Conservation (phyloP, 1,139 yeast species). For the Candida neerlandica region DNA sequence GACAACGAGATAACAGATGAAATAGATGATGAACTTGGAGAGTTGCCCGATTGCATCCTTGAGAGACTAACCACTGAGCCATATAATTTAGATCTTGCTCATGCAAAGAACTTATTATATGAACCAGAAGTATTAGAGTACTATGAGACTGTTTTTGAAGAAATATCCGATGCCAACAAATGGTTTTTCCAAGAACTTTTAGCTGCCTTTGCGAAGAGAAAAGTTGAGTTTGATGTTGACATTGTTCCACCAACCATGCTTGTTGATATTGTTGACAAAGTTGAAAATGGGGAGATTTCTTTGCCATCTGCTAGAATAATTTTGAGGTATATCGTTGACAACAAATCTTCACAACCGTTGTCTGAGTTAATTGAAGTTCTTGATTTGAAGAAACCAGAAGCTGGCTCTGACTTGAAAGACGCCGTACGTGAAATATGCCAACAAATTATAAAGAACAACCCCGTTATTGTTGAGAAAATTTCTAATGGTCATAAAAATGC, state of each 20-base stretch:
- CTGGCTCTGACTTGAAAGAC: constrained; percentile 33
- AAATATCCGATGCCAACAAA: constrained; percentile 53
- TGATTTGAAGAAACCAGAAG: constrained; percentile 50
- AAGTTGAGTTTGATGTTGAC: constrained; percentile 37
- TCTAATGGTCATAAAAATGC: constrained; percentile 62
- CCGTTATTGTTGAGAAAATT: constrained; percentile 59
- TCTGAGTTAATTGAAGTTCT: constrained; percentile 53
- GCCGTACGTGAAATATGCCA: constrained; percentile 56
- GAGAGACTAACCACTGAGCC: constrained; percentile 51
- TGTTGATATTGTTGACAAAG: constrained; percentile 28
- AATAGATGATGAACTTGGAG: constrained; percentile 51
- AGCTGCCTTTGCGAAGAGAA: constrained; percentile 64
- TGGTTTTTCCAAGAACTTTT: constrained; percentile 85
- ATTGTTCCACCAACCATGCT: constrained; percentile 33
- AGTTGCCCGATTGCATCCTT: constrained; percentile 63
- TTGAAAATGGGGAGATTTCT: constrained; percentile 24
- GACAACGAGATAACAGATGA: constrained; percentile 35
- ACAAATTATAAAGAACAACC: constrained; percentile 53
- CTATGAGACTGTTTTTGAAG: constrained; percentile 49
- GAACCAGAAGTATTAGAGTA: constrained; percentile 48
- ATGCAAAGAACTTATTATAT: constrained; percentile 64
- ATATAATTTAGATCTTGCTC: constrained; percentile 64
- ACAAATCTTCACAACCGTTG: constrained; percentile 37
- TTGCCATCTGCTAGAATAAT: constrained; percentile 68
- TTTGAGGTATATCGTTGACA: constrained; percentile 58